Percentiles rank a stretch among this genome's conserved stretches.
phyloP scores from a whole-genome alignment of 1,139 yeast species.

The Candida anutae region DNA sequence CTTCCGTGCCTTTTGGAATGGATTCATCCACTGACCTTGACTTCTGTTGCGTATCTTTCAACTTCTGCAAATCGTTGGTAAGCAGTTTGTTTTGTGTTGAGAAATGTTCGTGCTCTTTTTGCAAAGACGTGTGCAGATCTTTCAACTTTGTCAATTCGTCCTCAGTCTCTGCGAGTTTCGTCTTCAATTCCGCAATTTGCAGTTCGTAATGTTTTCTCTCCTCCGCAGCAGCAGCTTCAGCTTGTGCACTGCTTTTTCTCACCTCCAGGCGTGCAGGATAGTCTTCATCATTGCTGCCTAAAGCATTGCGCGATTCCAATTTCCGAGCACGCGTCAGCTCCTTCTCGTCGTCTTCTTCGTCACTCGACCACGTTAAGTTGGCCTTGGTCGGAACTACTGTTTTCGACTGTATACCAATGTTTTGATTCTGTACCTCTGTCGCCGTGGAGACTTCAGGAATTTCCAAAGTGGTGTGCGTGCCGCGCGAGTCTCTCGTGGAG shows the following conservation, averaged over 20 bases:
- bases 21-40: too few relatives aligned
- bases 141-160: slow-evolving; percentile 13
- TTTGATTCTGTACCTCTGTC: slow-evolving; percentile 15
- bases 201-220: slow-evolving; percentile 1
- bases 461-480: too few relatives aligned
- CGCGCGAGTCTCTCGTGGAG: not conserved
- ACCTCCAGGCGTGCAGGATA: too few relatives aligned
- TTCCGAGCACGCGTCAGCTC: too few relatives aligned
- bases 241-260: too few relatives aligned
- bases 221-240: slow-evolving; percentile 2
- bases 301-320: too few relatives aligned
- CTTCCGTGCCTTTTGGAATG: too few relatives aligned
- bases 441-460: not conserved
- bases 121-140: slow-evolving; percentile 26
- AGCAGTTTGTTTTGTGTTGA: too few relatives aligned
- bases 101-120: too few relatives aligned
- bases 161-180: slow-evolving; percentile 2
- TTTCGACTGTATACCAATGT: slow-evolving; percentile 46
- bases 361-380: slow-evolving; percentile 75
- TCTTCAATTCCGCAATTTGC: slow-evolving; percentile 2
- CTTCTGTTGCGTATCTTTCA: too few relatives aligned
- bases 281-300: too few relatives aligned
- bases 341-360: slow-evolving; percentile 54
- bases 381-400: slow-evolving; percentile 74
- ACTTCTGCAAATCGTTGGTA: too few relatives aligned